These are phyloP conservation scores for Ganoderma resinaceum DNA, from an alignment of 1,284 basidiomycete genomes.

Conservation along the genomic window DNA sequence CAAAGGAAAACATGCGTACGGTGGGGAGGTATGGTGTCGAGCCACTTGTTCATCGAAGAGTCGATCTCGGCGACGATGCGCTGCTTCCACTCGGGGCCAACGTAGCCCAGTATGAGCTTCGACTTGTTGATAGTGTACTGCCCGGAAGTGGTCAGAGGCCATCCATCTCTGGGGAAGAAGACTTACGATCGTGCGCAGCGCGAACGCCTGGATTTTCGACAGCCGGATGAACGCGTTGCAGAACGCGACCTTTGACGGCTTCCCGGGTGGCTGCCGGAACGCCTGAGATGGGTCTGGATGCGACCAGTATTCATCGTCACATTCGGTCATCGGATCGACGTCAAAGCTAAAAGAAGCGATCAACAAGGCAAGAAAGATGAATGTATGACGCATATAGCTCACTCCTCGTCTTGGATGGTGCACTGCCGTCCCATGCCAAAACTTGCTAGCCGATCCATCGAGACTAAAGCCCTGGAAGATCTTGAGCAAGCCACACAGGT, in stretches of 20 bases:
- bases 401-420: slow-evolving; percentile 86
- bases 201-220: slow-evolving; percentile 60
- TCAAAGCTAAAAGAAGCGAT: slow-evolving; percentile 63
- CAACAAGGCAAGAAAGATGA: too few species aligned
- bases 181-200: slow-evolving; percentile 59
- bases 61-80: slow-evolving; percentile 64
- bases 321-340: slow-evolving; percentile 77
- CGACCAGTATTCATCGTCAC: slow-evolving; percentile 89
- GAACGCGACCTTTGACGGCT: slow-evolving; percentile 58
- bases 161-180: too few species aligned
- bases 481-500: slow-evolving; percentile 66
- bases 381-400: slow-evolving; percentile 32
- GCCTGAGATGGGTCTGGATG: slow-evolving; percentile 49
- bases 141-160: background rate
- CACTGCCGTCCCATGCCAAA: slow-evolving; percentile 82
- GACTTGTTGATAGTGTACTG: slow-evolving; percentile 68
- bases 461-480: slow-evolving; percentile 70
- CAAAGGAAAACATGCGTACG: slow-evolving; percentile 36
- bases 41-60: slow-evolving; percentile 68
- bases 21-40: slow-evolving; percentile 62
- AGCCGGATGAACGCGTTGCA: slow-evolving; percentile 61
- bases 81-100: slow-evolving; percentile 58
- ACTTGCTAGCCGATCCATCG: slow-evolving; percentile 69
- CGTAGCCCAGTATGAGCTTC: slow-evolving; percentile 50
- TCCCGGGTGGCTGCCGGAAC: slow-evolving; percentile 69